Percentiles rank a stretch among this genome's conserved stretches.
phyloP scores from a whole-genome alignment of 495 filamentous ascomycete genomes.

The Xylaria nigripes region DNA sequence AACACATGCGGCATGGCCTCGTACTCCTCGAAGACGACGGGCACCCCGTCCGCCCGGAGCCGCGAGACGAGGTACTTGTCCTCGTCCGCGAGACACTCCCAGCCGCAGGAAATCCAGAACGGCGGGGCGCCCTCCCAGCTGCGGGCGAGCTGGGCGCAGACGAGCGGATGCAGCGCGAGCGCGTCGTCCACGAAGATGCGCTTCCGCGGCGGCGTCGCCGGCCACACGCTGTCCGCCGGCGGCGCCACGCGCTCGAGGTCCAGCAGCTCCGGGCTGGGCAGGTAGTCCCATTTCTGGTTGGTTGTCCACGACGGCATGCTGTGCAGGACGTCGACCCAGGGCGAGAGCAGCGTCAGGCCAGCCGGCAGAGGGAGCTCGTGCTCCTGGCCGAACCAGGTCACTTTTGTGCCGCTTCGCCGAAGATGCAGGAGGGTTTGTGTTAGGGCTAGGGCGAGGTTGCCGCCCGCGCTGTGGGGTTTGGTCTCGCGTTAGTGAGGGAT shows the following conservation, averaged over 20 bases:
- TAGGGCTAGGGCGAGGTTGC: constrained; percentile 63
- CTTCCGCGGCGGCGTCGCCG: constrained; percentile 55
- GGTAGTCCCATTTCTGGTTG: constrained; percentile 67
- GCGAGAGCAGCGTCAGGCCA: constrained; percentile 54
- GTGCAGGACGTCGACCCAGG: constrained; percentile 73
- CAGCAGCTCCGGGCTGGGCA: constrained; percentile 42
- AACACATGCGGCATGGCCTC: constrained; percentile 92
- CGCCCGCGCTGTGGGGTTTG: constrained; percentile 55
- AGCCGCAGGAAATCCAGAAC: constrained; percentile 63
- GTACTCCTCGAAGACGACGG: constrained; percentile 63
- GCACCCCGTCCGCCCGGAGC: constrained; percentile 52
- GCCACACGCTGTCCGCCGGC: constrained; percentile 61
- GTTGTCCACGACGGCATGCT: constrained; percentile 58
- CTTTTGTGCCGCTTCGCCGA: constrained; percentile 41
- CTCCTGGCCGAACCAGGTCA: constrained; percentile 55
- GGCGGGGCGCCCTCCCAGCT: constrained; percentile 65
- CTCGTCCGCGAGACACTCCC: constrained; percentile 75
- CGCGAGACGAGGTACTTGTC: constrained; percentile 51
- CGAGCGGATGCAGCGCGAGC: constrained; percentile 65
- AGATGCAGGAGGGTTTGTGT: constrained; percentile 68
- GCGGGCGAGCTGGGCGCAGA: constrained; percentile 55
- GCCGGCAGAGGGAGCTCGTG: constrained; percentile 59
- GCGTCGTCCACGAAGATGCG: constrained; percentile 60
- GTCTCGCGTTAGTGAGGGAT: neutral
- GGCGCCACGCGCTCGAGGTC: constrained; percentile 28